Conservation (phyloP, 257 asterid species). For the Ophiorrhiza pumila region DNA sequence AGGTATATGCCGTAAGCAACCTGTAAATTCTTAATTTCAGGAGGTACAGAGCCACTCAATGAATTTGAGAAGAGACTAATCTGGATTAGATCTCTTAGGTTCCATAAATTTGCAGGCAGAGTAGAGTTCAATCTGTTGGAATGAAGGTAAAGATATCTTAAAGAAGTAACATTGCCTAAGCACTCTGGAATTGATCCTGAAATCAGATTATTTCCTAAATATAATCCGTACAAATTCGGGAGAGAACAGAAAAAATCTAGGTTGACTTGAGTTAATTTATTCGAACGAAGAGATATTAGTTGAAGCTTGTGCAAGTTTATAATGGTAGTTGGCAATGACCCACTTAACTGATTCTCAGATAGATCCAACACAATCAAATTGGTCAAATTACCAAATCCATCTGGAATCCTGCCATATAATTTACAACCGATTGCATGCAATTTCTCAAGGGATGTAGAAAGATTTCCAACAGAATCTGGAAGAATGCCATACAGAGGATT, state of each 20-base stretch:
- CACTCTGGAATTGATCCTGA: not conserved
- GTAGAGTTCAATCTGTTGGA: not conserved
- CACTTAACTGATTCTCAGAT: not conserved
- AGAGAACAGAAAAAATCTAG: not conserved
- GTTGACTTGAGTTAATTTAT: not conserved
- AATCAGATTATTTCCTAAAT: not conserved
- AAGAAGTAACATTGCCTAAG: conserved; percentile 7
- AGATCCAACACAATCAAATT: not conserved
- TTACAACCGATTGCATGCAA: not conserved
- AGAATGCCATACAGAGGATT: conserved; percentile 10
- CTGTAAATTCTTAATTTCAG: not conserved
- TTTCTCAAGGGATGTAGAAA: not conserved
- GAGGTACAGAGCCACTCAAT: not conserved
- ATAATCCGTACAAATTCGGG: not conserved
- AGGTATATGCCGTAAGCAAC: not conserved
- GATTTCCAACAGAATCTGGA: conserved; percentile 4
- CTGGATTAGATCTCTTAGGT: not conserved
- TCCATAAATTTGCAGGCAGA: not conserved
- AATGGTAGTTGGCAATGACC: not conserved
- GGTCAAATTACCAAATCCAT: conserved; percentile 2
- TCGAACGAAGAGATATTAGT: not conserved
- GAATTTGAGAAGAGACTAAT: not conserved
- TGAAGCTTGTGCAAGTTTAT: not conserved
- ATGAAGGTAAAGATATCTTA: not conserved
- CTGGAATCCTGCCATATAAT: conserved; percentile 1